These are phyloP conservation scores for Aquanectria penicillioides DNA, from an alignment of 2,329 filamentous ascomycete genomes.

Conservation along the genomic window DNA sequence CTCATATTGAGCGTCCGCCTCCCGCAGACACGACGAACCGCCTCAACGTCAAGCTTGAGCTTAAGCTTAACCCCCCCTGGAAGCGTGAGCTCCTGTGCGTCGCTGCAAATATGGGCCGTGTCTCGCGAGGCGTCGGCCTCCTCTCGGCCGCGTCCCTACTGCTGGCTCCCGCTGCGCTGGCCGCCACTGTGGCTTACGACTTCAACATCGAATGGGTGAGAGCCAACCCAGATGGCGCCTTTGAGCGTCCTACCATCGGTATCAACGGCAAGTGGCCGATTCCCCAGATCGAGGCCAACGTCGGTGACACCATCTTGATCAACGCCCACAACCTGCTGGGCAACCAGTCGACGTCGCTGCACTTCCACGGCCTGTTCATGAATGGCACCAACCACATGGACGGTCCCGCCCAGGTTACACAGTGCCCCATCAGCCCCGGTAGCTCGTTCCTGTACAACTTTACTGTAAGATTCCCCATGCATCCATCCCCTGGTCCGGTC, in stretches of 20 bases:
- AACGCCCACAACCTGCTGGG: conserved; percentile 68
- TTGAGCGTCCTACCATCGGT: conserved; percentile 74
- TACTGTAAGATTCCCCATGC: conserved; percentile 59
- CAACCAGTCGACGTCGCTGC: conserved; percentile 71
- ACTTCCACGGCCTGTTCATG: conserved; percentile 78
- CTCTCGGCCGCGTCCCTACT: neutral
- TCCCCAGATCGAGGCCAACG: conserved; percentile 69
- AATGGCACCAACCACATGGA: conserved; percentile 77
- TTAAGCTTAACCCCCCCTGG: no score
- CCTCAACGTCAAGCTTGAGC: no score
- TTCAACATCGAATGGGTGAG: conserved; percentile 78
- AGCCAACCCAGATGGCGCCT: conserved; percentile 75
- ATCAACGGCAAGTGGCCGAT: conserved; percentile 83
- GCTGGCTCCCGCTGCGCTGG: conserved; percentile 27
- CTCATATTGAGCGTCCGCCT: neutral
- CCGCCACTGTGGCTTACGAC: conserved; percentile 65
- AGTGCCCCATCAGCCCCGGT: conserved; percentile 74
- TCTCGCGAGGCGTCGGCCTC: no score
- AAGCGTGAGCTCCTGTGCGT: no score
- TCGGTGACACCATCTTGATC: conserved; percentile 70
- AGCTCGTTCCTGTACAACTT: conserved; percentile 76
- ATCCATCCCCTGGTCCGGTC: no score
- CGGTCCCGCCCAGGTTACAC: conserved; percentile 72
- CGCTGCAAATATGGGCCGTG: conserved; percentile 14
- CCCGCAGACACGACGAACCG: neutral